These are phyloP conservation scores for Beauveria rudraprayagi DNA, from an alignment of 2,329 filamentous ascomycete genomes.

Conservation along the genomic window DNA sequence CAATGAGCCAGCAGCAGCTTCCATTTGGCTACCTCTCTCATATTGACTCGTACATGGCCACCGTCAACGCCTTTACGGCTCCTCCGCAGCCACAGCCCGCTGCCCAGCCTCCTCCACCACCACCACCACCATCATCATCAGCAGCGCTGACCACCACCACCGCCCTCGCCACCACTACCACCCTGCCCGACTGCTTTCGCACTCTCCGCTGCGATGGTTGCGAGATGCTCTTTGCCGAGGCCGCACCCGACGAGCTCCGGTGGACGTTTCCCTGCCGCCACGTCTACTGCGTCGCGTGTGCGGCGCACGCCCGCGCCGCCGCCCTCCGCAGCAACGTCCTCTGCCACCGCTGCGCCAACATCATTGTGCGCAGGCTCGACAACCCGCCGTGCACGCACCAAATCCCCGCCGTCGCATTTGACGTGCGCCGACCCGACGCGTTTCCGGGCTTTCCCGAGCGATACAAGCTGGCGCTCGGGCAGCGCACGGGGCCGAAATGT, in stretches of 20 bases:
- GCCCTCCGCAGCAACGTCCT: background rate
- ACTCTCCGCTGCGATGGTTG: conserved; percentile 11
- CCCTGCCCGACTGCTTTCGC: conserved; percentile 6
- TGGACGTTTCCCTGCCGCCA: conserved; percentile 10
- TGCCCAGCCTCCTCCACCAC: too few relatives aligned
- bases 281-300: conserved; percentile 9
- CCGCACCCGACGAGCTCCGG: background rate
- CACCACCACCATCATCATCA: background rate
- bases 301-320: background rate
- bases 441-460: background rate
- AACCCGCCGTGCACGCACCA: conserved; percentile 6
- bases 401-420: background rate
- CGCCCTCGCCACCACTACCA: background rate
- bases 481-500: conserved; percentile 7
- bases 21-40: conserved; percentile 3
- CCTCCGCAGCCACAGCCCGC: too few relatives aligned
- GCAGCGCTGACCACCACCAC: background rate
- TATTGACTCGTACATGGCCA: background rate
- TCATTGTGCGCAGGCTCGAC: conserved; percentile 4
- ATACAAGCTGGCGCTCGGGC: conserved; percentile 3
- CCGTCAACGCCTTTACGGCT: background rate
- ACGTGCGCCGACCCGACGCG: background rate
- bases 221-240: conserved; percentile 11
- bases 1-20: background rate
- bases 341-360: conserved; percentile 1